Percentiles rank a stretch among this genome's conserved stretches.
Evolutionary conservation across 1,284 basidiomycete genomes (phyloP).

Genomic region (Pyrrhoderma lamaoense): DNA sequence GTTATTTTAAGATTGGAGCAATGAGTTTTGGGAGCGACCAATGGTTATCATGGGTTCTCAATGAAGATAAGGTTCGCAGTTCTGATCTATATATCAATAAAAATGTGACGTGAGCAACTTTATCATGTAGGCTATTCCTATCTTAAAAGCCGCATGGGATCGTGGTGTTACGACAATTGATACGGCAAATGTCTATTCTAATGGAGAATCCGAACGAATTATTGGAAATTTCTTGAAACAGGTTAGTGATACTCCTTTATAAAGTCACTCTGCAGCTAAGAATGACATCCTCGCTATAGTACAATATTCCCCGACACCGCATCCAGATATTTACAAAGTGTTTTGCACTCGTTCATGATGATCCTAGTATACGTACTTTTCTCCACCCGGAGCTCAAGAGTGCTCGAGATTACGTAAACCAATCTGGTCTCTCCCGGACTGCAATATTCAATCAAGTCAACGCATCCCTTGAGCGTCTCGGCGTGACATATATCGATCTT

Average conservation of each 20-base stretch:
- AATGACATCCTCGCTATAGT: slow-evolving; percentile 25
- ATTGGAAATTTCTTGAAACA: slow-evolving; percentile 48
- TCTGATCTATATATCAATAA: background rate
- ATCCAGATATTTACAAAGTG: slow-evolving; percentile 40
- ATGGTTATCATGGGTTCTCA: slow-evolving; percentile 37
- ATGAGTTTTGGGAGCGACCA: slow-evolving; percentile 40
- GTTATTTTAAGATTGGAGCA: slow-evolving; percentile 35
- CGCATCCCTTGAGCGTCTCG: slow-evolving; percentile 35
- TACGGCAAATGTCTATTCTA: slow-evolving; percentile 53
- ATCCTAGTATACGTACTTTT: slow-evolving; percentile 18
- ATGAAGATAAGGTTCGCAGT: slow-evolving; percentile 32
- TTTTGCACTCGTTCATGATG: slow-evolving; percentile 21
- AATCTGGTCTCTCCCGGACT: slow-evolving; percentile 35
- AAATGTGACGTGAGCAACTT: background rate
- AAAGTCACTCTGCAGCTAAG: background rate
- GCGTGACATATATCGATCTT: slow-evolving; percentile 40
- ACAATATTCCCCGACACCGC: slow-evolving; percentile 48
- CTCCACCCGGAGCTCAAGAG: slow-evolving; percentile 20
- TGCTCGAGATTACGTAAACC: slow-evolving; percentile 35
- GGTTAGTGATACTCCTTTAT: background rate
- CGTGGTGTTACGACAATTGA: slow-evolving; percentile 40
- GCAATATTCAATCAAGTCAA: slow-evolving; percentile 41
- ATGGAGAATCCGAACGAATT: slow-evolving; percentile 40
- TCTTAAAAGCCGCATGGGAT: slow-evolving; percentile 44
- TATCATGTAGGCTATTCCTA: slow-evolving; percentile 24